A percentile compares a stretch with the other conserved stretches of the same genome.
These are phyloP conservation scores for Earliella scabrosa DNA, from an alignment of 1,284 basidiomycete species.

Conservation along the genomic window DNA sequence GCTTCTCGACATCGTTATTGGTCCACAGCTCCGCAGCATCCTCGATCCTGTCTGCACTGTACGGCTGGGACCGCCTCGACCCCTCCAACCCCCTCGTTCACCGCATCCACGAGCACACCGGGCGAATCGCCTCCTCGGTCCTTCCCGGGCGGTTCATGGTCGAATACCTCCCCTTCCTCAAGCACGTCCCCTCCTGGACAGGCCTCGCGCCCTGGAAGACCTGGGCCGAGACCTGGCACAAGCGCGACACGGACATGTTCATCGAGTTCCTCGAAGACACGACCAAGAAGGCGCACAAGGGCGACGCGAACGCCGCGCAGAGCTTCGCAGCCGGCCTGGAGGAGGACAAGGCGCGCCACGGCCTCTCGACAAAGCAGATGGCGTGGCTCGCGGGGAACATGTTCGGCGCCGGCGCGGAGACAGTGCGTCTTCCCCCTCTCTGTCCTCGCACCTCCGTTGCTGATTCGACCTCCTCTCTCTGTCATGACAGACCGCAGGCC, in stretches of 20 bases:
- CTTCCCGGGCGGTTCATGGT: background rate
- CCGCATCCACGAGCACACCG: conserved; percentile 1
- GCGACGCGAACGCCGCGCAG: background rate
- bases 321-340: background rate
- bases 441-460: background rate
- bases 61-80: background rate
- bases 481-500: background rate
- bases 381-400: conserved; percentile 2
- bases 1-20: background rate
- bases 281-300: background rate
- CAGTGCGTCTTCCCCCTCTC: background rate
- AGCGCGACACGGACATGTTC: background rate
- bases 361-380: background rate
- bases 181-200: conserved; percentile 19
- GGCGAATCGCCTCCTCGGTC: background rate
- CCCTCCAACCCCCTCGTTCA: background rate
- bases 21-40: background rate
- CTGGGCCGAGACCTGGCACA: background rate
- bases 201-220: background rate
- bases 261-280: background rate
- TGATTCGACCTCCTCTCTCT: too few relatives aligned
- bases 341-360: background rate
- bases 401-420: conserved; percentile 2
- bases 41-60: background rate
- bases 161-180: conserved; percentile 2